Base-by-base conservation (phyloP, 2,329 filamentous ascomycete genomes). In the Penicillium sp. region DNA sequence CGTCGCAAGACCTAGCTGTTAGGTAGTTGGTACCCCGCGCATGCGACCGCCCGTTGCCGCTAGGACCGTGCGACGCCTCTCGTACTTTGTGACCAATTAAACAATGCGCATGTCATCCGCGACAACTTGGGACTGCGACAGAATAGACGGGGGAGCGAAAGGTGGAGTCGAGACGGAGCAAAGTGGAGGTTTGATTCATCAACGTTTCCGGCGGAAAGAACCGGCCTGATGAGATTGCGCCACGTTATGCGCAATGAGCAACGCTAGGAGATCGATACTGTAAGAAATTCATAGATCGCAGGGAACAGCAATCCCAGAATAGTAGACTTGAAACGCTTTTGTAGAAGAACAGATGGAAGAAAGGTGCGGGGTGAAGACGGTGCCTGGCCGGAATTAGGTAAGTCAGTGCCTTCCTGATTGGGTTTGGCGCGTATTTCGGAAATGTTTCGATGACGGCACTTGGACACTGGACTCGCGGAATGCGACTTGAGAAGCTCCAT, bases 361-460 rank as follows among this genome's bases (percentile, higher is more conserved):
- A 16, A 25, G 34, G 38, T 38, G 44, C 38, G 49, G 49, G 49
- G 49, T 48, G 49, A 51, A 30, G 43, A 34, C 38, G 28, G 44
- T 48, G 19, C 44, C 43, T 51, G 44, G 27, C 12, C 14, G 22
- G 4, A 12, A 46, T 51, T 51, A 51, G 29, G 49, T 51, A 51
- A 50, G 33, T 27, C 33, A 44, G 38, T 49, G 33, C 38, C 47
- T 50, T 45, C 47, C 41, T 50, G 7, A 40, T 50, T 18, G 35
- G 43, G 49, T 14, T 42, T 50, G 41, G 37, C 47, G 42, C 14
- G n/a, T 11, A 9, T 37, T 37, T 40, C 10, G 27, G 31, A 41
- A 51, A 28, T 51, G 43, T 50, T 47, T 46, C 42, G 48, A 50
- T 47, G 48, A 50, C 48, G 48, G 33, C 42, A 45, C 42, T 29